phyloP scores from a whole-genome alignment of 148 eudicot genomes.

The Pharnaceum exiguum region DNA sequence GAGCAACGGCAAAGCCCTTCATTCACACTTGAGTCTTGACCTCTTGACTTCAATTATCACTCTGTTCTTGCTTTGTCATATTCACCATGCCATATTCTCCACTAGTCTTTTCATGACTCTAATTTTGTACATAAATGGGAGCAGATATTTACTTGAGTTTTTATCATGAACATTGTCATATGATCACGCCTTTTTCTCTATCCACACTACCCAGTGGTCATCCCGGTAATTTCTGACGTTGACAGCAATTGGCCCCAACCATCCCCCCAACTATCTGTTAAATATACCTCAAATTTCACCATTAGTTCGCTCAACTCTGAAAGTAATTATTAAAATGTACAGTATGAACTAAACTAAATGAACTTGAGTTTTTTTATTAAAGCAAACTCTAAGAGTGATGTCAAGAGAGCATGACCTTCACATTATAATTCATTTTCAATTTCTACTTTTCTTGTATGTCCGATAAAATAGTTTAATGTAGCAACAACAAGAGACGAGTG shows the following conservation, averaged over 20 bases:
- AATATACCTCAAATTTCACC: not conserved
- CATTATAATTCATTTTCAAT: too few species aligned
- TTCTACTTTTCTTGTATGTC: too few species aligned
- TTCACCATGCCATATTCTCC: not conserved
- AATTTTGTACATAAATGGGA: not conserved
- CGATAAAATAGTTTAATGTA: too few species aligned
- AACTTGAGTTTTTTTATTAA: too few species aligned
- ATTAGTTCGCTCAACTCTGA: not conserved
- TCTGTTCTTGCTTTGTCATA: not conserved
- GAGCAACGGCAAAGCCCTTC: too few species aligned
- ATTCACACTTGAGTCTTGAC: too few species aligned
- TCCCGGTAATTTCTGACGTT: slow-evolving; percentile 4
- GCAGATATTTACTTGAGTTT: not conserved
- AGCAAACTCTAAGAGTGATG: too few species aligned
- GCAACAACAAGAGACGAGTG: too few species aligned
- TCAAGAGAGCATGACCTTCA: too few species aligned
- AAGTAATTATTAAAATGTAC: not conserved
- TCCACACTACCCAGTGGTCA: not conserved
- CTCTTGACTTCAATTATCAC: not conserved
- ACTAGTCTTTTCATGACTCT: not conserved
- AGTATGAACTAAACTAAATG: not conserved
- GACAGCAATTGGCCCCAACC: slow-evolving; percentile 10
- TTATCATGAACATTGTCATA: not conserved
- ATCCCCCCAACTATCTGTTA: not conserved
- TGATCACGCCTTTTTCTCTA: not conserved